Conservation (phyloP, 345 rosid genomes). For the Eucalyptus pauciflora region DNA sequence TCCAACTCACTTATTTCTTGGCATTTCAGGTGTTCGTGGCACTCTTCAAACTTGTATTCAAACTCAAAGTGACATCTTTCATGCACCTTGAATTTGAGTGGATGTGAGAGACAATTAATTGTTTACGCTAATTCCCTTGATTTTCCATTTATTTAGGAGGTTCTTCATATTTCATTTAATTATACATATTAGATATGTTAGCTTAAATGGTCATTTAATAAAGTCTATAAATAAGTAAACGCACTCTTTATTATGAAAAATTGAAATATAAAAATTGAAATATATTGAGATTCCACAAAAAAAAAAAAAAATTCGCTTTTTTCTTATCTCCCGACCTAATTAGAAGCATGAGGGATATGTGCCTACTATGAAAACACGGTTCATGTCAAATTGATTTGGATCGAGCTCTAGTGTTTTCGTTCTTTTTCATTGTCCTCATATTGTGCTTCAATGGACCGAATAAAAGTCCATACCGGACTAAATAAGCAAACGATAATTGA, state of each 20-base stretch:
- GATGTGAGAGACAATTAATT: too few relatives aligned
- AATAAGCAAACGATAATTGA: neutral
- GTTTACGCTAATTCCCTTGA: too few relatives aligned
- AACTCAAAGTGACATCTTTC: neutral
- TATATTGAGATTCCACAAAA: too few relatives aligned
- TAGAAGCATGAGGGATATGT: neutral
- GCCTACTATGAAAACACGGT: accelerated
- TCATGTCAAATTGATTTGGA: accelerated
- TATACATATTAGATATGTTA: too few relatives aligned
- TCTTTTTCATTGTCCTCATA: too few relatives aligned
- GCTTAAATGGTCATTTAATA: too few relatives aligned
- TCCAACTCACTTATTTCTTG: neutral
- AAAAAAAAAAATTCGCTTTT: too few relatives aligned
- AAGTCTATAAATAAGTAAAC: neutral
- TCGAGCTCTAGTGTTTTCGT: accelerated
- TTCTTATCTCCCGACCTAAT: neutral
- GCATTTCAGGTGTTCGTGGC: neutral
- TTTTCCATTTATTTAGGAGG: neutral
- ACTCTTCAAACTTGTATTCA: neutral
- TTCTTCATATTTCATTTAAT: neutral
- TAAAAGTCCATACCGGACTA: too few relatives aligned
- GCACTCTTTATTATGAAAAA: too few relatives aligned
- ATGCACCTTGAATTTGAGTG: too few relatives aligned
- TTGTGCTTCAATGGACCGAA: too few relatives aligned
- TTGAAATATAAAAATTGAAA: too few relatives aligned